phyloP scores from a whole-genome alignment of 148 eudicot genomes.

The Gaultheria prostrata region DNA sequence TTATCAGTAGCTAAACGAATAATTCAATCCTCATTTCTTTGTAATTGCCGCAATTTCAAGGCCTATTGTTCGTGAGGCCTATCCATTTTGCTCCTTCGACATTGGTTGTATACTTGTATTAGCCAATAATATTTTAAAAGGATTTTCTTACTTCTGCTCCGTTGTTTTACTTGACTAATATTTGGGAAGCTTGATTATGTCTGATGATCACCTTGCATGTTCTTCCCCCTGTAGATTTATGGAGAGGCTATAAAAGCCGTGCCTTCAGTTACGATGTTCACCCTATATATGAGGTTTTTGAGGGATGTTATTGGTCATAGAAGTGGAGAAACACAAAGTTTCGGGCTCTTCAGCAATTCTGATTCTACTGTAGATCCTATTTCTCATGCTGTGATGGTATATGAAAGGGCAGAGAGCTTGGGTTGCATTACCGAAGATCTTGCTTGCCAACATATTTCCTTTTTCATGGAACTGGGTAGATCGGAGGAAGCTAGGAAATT shows the following conservation, averaged over 20 bases:
- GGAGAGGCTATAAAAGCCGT: constrained; percentile 53
- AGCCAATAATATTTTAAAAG: neutral
- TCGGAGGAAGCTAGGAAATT: constrained; percentile 59
- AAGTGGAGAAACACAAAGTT: constrained; percentile 26
- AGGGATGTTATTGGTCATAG: constrained; percentile 32
- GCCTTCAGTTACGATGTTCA: constrained; percentile 55
- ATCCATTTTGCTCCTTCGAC: neutral
- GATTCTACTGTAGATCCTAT: constrained; percentile 30
- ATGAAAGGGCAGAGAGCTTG: constrained; percentile 61
- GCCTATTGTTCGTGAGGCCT: neutral
- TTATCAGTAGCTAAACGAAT: neutral
- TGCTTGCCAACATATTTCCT: constrained; percentile 57
- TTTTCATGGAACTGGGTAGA: constrained; percentile 49
- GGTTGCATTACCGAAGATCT: constrained; percentile 67
- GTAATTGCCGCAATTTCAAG: neutral
- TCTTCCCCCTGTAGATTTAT: constrained; percentile 52
- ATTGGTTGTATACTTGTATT: neutral
- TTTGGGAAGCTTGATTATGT: neutral
- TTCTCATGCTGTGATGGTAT: constrained; percentile 44
- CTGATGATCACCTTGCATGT: constrained; percentile 16
- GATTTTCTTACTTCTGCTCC: neutral
- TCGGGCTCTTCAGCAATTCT: constrained; percentile 17
- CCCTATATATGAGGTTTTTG: constrained; percentile 59
- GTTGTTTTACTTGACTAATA: neutral
- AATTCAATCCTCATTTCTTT: neutral